Conservation (phyloP, 2,329 filamentous ascomycete genomes). For the Penicillium sp. region DNA sequence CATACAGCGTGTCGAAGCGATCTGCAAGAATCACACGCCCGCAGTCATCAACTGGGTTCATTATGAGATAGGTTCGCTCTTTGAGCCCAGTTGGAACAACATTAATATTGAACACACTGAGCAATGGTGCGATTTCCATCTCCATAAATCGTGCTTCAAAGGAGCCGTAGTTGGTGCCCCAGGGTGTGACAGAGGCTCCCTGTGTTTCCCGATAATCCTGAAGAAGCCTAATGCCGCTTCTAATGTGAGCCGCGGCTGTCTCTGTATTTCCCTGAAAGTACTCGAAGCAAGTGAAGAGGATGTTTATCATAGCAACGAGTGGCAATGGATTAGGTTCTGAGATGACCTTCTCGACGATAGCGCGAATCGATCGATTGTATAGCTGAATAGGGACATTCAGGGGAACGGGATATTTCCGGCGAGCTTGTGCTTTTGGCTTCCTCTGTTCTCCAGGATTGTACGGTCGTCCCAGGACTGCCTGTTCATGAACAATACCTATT, state of each 20-base stretch:
- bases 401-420: constrained; percentile 6
- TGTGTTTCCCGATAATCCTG: constrained; percentile 12
- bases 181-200: background rate
- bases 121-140: constrained; percentile 16
- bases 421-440: constrained; percentile 13
- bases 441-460: background rate
- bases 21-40: constrained; percentile 5
- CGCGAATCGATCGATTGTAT: constrained; percentile 14
- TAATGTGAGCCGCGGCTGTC: constrained; percentile 21
- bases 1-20: constrained; percentile 10
- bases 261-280: constrained; percentile 29
- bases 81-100: constrained; percentile 4
- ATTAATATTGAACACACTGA: constrained; percentile 16
- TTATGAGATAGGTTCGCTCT: constrained; percentile 4
- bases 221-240: constrained; percentile 15
- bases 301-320: constrained; percentile 53
- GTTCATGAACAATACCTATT: constrained; percentile 64
- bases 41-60: background rate
- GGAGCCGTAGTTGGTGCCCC: constrained; percentile 2
- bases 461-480: constrained; percentile 42
- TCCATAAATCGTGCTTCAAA: constrained; percentile 16
- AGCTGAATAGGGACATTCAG: constrained; percentile 5
- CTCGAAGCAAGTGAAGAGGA: constrained; percentile 67
- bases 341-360: constrained; percentile 28
- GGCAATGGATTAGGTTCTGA: constrained; percentile 52